Conservation (phyloP, 805 yeast species). For the Maudiozyma pseudohumilis region DNA sequence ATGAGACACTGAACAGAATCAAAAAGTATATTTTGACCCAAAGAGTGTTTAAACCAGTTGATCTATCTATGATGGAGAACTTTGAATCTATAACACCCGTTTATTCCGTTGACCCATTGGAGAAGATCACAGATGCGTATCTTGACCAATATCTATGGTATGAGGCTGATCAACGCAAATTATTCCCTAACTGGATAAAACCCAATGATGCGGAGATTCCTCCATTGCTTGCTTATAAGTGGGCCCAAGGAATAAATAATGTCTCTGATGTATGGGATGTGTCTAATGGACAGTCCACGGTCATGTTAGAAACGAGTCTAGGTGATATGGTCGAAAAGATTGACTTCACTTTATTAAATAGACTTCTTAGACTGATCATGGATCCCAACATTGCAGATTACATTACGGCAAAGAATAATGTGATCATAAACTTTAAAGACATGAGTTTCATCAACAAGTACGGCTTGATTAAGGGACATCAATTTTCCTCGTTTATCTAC, state of each 20-base stretch:
- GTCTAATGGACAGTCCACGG: conserved; percentile 64
- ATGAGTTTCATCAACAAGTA: conserved; percentile 88
- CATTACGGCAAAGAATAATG: conserved; percentile 83
- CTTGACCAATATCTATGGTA: conserved; percentile 94
- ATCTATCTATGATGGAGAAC: conserved; percentile 83
- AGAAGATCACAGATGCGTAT: conserved; percentile 93
- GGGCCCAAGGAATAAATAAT: conserved; percentile 88
- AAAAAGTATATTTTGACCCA: conserved; percentile 78
- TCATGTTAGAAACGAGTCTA: conserved; percentile 69
- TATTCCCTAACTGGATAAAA: conserved; percentile 94
- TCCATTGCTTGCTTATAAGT: conserved; percentile 81
- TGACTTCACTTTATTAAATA: conserved; percentile 77
- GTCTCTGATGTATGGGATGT: conserved; percentile 72
- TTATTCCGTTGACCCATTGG: conserved; percentile 81
- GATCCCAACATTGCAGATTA: conserved; percentile 93
- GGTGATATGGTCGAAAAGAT: conserved; percentile 71
- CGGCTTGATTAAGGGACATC: conserved; percentile 83
- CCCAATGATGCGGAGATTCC: conserved; percentile 93
- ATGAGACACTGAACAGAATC: conserved; percentile 76
- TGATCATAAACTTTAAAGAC: conserved; percentile 75
- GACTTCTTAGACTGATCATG: conserved; percentile 67
- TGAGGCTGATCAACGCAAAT: conserved; percentile 76
- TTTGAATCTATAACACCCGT: conserved; percentile 79
- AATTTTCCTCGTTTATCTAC: conserved; percentile 78
- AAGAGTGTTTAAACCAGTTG: conserved; percentile 83